phyloP scores from a whole-genome alignment of 2,329 filamentous ascomycete genomes.

The Fusarium sp. region DNA sequence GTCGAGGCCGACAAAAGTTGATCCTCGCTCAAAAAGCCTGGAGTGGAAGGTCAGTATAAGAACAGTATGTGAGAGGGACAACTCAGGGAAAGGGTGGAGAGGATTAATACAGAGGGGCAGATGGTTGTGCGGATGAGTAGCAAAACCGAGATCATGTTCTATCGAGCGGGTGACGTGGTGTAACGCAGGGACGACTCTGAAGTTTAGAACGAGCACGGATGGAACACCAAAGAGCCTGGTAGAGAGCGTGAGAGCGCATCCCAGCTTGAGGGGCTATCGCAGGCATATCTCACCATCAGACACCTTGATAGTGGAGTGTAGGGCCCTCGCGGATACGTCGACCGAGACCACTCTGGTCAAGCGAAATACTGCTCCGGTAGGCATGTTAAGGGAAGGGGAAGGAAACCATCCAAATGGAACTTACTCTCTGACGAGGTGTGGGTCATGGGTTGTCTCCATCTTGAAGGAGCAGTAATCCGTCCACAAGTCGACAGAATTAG shows the following conservation, averaged over 20 bases:
- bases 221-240: slow-evolving; percentile 68
- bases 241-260: slow-evolving; percentile 74
- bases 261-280: slow-evolving; percentile 67
- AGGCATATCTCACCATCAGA: slow-evolving; percentile 79
- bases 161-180: slow-evolving; percentile 51
- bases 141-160: slow-evolving; percentile 60
- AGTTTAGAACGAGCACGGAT: slow-evolving; percentile 54
- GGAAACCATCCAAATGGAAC: slow-evolving; percentile 75
- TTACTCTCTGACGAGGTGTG: slow-evolving; percentile 99
- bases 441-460: slow-evolving; percentile 94
- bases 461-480: slow-evolving; percentile 98
- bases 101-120: slow-evolving; percentile 68
- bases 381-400: slow-evolving; percentile 76
- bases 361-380: slow-evolving; percentile 59
- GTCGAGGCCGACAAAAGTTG: slow-evolving; percentile 86
- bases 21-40: slow-evolving; percentile 93
- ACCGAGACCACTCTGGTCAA: slow-evolving; percentile 58
- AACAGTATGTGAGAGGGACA: slow-evolving; percentile 44
- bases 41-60: slow-evolving; percentile 48
- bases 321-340: slow-evolving; percentile 52
- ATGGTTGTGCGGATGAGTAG: slow-evolving; percentile 65
- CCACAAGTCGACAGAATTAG: slow-evolving; percentile 96
- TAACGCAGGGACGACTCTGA: slow-evolving; percentile 56
- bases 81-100: slow-evolving; percentile 55
- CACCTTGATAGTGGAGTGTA: slow-evolving; percentile 55